Evolutionary conservation across 2,329 filamentous ascomycete genomes (phyloP), one percentile per base, ranked within the genome.

Genomic region (Epichloe glyceriae): DNA sequence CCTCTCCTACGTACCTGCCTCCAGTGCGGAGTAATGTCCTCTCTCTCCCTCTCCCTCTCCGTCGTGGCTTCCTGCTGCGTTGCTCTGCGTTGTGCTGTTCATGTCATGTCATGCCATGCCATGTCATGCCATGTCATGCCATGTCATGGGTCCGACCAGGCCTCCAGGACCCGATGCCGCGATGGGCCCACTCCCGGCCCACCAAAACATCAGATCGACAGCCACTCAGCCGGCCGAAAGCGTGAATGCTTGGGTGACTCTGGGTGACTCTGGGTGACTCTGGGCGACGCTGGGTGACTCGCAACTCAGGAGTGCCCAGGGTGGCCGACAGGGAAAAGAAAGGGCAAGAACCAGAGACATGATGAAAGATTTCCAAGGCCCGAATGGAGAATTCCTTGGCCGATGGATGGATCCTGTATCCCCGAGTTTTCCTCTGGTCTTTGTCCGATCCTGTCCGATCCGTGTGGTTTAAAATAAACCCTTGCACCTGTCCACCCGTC

Each of bases 201-300:
- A 50, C 49, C 11, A 12, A 44, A n/a, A 44, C 26, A 47, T 46
- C 43, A 37, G 49, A 50, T 50, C 49, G 43, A 34, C 41, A 46
- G 42, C 49, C 42, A 50, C 41, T 50, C 44, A 34, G 42, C 49
- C 42, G 15, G 35, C 37, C 43, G 49, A 50, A 39, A 34, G 15
- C 38, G 46, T 50, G 47, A 34, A 39, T 40, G 46, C 46, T 30
- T 26, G 26, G 26, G 26, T 26, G 26, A 26, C 26, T 26, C 26
- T n/a, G 46, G 46, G 30, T 30, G 30, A 30, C 30, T 11, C 10
- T n/a, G n/a, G n/a, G n/a, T n/a, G n/a, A n/a, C n/a, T n/a, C n/a
- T 26, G 26, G 26, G 26, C 8, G 26, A 26, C 26, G 8, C 26
- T n/a, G 46, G 46, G 30, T 30, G 30, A 30, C 30, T 11, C 10